These are phyloP conservation scores for Allium cepa DNA, from an alignment of 106 monocot species.

Conservation along the genomic window DNA sequence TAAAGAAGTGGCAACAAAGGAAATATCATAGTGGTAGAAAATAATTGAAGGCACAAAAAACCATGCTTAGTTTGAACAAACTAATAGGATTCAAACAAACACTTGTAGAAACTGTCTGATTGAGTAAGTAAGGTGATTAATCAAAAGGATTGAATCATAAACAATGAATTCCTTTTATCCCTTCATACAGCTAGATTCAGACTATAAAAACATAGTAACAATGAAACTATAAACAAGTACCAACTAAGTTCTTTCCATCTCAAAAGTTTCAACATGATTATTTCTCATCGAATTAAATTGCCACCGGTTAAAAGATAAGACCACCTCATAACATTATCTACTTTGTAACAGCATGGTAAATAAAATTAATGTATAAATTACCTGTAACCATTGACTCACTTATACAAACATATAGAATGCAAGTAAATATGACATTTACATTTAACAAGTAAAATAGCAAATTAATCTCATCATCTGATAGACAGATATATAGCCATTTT, in stretches of 20 bases:
- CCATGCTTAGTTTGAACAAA: constrained; percentile 6
- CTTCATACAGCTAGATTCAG: neutral
- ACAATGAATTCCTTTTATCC: neutral
- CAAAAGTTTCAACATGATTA: too few relatives aligned
- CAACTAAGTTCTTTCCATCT: neutral
- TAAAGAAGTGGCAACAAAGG: neutral
- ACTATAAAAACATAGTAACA: neutral
- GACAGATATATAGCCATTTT: too few relatives aligned
- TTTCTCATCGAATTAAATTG: neutral
- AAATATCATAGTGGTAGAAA: neutral
- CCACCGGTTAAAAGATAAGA: too few relatives aligned
- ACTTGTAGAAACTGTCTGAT: neutral
- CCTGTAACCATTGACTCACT: neutral
- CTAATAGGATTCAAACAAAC: neutral
- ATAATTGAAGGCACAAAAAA: neutral
- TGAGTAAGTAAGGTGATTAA: neutral
- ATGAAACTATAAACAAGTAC: neutral
- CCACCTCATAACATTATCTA: too few relatives aligned
- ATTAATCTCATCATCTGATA: too few relatives aligned
- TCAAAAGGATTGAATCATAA: neutral
- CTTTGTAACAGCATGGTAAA: too few relatives aligned
- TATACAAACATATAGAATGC: neutral
- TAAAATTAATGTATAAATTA: too few relatives aligned
- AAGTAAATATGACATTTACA: neutral
- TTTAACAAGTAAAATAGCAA: too few relatives aligned